Base-by-base conservation (phyloP, 108 stramenopile species). In the Stephanodiscus triporus region DNA sequence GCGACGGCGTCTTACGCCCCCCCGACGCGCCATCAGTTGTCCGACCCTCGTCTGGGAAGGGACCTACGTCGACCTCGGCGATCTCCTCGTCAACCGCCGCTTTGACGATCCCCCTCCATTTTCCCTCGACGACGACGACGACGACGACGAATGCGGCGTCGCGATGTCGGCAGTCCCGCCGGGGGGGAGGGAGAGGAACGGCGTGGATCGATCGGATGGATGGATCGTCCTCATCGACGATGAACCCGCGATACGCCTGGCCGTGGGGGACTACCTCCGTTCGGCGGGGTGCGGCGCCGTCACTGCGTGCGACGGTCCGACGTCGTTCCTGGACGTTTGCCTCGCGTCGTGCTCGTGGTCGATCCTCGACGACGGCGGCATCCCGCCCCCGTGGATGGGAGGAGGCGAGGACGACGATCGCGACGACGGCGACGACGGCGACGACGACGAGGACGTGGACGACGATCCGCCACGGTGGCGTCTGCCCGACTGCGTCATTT, bases 181-280 rank as follows among this genome's bases (percentile, higher is more conserved):
- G 6, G 9, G 1, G 40, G 11, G 10, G 9, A 9, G 10, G 40
- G 7, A 0, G 40, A 40, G 0, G 4, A 1, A 8, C 10, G 11
- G 9, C 40, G 40, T 9, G 6, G 40, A 9, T 8, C 9, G 43
- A 14, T 45, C 43, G 43, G 43, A 45, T 1, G 14, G 11, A 14
- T 91, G 90, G 89, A 65, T 95, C 13, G 77, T 95, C 0, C 42
- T 95, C 13, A 87, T 95, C 17, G 94, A 95, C 82, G 94, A 95
- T 66, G 91, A 93, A 77, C 85, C 90, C 53, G 53, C 91, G 19
- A 91, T 95, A 49, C 88, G 90, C 13, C 61, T 80, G 17, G 88
- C 92, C 27, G 87, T 95, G 14, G 91, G 91, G 6, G 85, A 91
- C 24, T 88, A 85, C 61, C 49, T 95, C 6, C 84, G 81, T 58